phyloP scores from a whole-genome alignment of 2,329 filamentous ascomycete genomes.

The Podosphaera leucotricha region DNA sequence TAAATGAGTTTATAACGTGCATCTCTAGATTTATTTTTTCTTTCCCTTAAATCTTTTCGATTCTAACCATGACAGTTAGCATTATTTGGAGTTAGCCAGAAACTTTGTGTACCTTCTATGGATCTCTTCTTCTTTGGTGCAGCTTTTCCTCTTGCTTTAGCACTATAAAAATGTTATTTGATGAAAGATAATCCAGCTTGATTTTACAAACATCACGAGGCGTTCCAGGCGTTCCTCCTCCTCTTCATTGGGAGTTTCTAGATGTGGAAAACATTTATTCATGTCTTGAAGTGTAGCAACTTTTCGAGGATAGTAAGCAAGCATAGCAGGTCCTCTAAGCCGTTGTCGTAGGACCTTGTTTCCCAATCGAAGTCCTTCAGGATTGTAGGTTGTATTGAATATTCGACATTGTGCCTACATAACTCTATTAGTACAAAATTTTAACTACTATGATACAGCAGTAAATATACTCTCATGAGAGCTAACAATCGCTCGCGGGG shows the following conservation, averaged over 20 bases:
- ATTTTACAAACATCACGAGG: slow-evolving; percentile 32
- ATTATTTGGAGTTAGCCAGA: background rate
- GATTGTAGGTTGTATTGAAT: slow-evolving; percentile 83
- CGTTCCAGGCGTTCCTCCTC: slow-evolving; percentile 63
- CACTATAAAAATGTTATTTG: slow-evolving; percentile 22
- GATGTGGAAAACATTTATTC: slow-evolving; percentile 28
- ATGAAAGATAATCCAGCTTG: background rate
- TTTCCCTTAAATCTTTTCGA: slow-evolving; percentile 23
- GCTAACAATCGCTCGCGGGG: slow-evolving; percentile 39
- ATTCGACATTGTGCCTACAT: slow-evolving; percentile 65
- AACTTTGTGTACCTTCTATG: slow-evolving; percentile 16
- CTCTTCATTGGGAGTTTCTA: slow-evolving; percentile 35
- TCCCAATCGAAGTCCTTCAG: slow-evolving; percentile 54
- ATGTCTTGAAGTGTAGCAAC: slow-evolving; percentile 41
- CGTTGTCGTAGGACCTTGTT: slow-evolving; percentile 84
- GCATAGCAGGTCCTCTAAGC: slow-evolving; percentile 59
- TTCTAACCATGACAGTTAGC: slow-evolving; percentile 13
- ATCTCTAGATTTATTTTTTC: slow-evolving; percentile 18
- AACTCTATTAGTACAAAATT: slow-evolving; percentile 1
- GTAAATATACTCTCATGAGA: slow-evolving; percentile 48
- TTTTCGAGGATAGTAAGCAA: slow-evolving; percentile 69
- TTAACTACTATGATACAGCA: background rate
- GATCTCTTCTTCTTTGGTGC: slow-evolving; percentile 74
- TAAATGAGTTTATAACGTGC: background rate
- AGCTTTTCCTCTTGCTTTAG: slow-evolving; percentile 64